Base-by-base conservation (phyloP, 805 yeast genomes). In the Lachancea cidri region DNA sequence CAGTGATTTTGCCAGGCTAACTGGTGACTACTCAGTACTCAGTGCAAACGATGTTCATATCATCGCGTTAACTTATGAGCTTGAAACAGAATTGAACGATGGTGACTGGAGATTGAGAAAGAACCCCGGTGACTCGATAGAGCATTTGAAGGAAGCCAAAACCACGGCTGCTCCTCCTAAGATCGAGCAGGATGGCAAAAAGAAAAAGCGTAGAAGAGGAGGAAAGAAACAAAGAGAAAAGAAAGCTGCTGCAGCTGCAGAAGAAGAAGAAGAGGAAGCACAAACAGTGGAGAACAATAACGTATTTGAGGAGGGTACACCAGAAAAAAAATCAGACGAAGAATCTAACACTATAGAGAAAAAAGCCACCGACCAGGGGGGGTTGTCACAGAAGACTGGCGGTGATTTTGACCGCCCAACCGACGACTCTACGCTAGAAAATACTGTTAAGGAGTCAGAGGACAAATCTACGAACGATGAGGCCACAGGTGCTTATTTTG, bases 31-130 rank as follows among this genome's bases (percentile, higher is more conserved):
- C 49, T 68, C 84, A 3, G 98, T 91, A 3, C 72, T 93, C 42
- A 86, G 96, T 50, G 76, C 81, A 29, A 89, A 94, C 49, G 99
- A 93, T 82, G 68, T 93, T 29, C 96, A 89, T 57, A 83, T 93
- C 42, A 72, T 94, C 45, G 98, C 99, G 0, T 71, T 93, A 51
- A 79, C 96, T 1, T 89, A 87, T 58, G 97, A 93, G 59, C 64
- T 93, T 38, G 96, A 89, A 49, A 69, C 71, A 41, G 91, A 86
- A 58, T 51, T 72, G 42, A 80, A 80, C 50, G 68, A 74, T 35
- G 91, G 91, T 14, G 82, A 79, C 36, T 73, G 80, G 75, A 71
- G 85, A 54, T 65, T 88, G 45, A 76, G 95, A 62, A 74, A 70
- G 38, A 72, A 53, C 44, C 96, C 96, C 0, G 94, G 94, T 25